phyloP scores from a whole-genome alignment of 1,284 basidiomycete genomes.

The Tylopilus sp. region DNA sequence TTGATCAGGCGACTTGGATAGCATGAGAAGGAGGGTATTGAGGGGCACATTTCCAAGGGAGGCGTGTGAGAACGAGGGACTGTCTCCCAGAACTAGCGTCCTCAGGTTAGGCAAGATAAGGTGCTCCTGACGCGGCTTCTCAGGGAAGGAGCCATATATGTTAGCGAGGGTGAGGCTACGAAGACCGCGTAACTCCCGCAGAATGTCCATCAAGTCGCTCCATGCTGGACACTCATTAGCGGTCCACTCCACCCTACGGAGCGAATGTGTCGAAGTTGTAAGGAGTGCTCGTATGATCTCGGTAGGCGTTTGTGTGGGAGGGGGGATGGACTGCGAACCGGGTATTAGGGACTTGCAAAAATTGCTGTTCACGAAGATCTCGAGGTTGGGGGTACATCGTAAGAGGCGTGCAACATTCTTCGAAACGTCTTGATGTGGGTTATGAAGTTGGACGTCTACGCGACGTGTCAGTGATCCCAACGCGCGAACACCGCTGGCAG shows the following conservation, averaged over 20 bases:
- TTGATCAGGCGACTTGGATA: conserved; percentile 45
- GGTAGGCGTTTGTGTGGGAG: conserved; percentile 33
- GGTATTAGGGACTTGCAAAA: conserved; percentile 38
- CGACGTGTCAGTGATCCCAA: conserved; percentile 50
- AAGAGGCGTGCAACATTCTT: conserved; percentile 48
- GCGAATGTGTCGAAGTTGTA: conserved; percentile 32
- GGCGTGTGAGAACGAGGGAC: conserved; percentile 51
- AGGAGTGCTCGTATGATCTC: conserved; percentile 40
- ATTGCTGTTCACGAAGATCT: conserved; percentile 49
- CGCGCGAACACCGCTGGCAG: conserved; percentile 26
- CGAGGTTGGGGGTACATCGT: conserved; percentile 48
- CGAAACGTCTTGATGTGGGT: conserved; percentile 32
- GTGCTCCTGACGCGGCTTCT: conserved; percentile 29
- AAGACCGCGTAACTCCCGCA: conserved; percentile 34
- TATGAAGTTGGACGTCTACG: conserved; percentile 53
- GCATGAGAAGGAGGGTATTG: conserved; percentile 50
- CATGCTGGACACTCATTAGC: conserved; percentile 43
- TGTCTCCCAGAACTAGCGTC: conserved; percentile 52
- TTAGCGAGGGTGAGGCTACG: conserved; percentile 47
- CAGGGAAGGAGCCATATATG: conserved; percentile 43
- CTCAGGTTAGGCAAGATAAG: conserved; percentile 49
- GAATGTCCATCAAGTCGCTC: conserved; percentile 38
- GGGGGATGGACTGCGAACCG: conserved; percentile 32
- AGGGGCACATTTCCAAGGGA: conserved; percentile 48
- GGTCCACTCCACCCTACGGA: conserved; percentile 44